phyloP scores from a whole-genome alignment of 805 yeast species.

The Cyberlindnera mycetangii region DNA sequence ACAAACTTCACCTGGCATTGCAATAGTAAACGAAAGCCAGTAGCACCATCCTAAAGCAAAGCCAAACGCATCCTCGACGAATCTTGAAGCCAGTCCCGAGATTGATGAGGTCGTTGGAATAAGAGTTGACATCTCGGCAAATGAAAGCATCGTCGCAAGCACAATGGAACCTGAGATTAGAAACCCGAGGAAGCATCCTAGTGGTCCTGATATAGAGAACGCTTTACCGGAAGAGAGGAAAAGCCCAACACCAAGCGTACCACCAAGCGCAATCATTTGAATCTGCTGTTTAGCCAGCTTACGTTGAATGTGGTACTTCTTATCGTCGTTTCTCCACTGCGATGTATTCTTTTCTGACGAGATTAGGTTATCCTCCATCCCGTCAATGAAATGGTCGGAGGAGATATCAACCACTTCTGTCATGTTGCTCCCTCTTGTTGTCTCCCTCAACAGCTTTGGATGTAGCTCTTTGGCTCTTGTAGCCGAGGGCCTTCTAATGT shows the following conservation, averaged over 20 bases:
- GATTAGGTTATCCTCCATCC: slow-evolving; percentile 1
- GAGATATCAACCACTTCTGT: slow-evolving; percentile 27
- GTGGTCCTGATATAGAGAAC: slow-evolving; percentile 69
- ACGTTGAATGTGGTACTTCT: slow-evolving; percentile 42
- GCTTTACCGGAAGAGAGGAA: slow-evolving; percentile 71
- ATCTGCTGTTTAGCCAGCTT: slow-evolving; percentile 63
- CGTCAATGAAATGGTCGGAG: slow-evolving; percentile 14
- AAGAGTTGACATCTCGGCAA: slow-evolving; percentile 79
- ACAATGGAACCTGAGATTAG: slow-evolving; percentile 62
- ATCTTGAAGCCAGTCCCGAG: slow-evolving; percentile 69
- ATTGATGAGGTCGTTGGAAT: slow-evolving; percentile 80
- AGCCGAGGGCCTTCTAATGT: slow-evolving; percentile 8
- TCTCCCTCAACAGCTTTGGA: slow-evolving; percentile 12
- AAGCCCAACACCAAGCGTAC: slow-evolving; percentile 76
- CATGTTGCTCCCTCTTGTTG: slow-evolving; percentile 21
- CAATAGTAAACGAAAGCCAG: slow-evolving; percentile 68
- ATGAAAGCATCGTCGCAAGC: slow-evolving; percentile 64
- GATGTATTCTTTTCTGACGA: not conserved
- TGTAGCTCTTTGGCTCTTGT: slow-evolving; percentile 10
- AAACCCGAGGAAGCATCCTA: slow-evolving; percentile 71
- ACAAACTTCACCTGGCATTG: slow-evolving; percentile 75
- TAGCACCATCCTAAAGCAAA: slow-evolving; percentile 72
- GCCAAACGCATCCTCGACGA: slow-evolving; percentile 76
- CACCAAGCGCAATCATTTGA: slow-evolving; percentile 77
- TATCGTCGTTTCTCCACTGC: not conserved